Evolutionary conservation across 1,139 yeast genomes (phyloP).

Genomic region (Trichomonascaceae sp.): DNA sequence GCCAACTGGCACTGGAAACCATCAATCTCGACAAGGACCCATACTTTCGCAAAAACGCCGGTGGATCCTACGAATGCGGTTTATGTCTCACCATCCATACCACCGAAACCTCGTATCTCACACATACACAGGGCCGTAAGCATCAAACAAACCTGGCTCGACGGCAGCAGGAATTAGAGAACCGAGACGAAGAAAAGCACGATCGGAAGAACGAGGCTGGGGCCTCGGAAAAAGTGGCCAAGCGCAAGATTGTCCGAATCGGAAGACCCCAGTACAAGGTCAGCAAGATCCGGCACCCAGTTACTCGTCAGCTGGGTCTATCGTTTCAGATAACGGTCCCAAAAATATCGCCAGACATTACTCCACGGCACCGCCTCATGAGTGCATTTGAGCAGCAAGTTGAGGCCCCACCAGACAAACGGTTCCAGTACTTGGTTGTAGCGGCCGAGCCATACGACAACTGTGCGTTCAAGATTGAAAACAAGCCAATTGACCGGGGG

Average conservation of each 20-base stretch:
- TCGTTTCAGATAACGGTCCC: slow-evolving; percentile 46
- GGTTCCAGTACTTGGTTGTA: slow-evolving; percentile 53
- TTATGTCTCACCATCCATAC: slow-evolving; percentile 66
- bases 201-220: slow-evolving; percentile 14
- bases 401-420: slow-evolving; percentile 30
- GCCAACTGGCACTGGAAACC: slow-evolving; percentile 49
- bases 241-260: slow-evolving; percentile 48
- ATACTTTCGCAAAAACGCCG: slow-evolving; percentile 58
- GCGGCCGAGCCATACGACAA: slow-evolving; percentile 81
- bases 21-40: slow-evolving; percentile 61
- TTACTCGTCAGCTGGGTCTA: slow-evolving; percentile 45
- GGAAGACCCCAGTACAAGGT: slow-evolving; percentile 63
- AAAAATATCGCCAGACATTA: slow-evolving; percentile 31
- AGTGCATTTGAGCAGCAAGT: slow-evolving; percentile 54
- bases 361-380: slow-evolving; percentile 63
- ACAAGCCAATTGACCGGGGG: slow-evolving; percentile 39
- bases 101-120: slow-evolving; percentile 60
- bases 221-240: slow-evolving; percentile 9
- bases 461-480: slow-evolving; percentile 56
- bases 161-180: slow-evolving; percentile 31
- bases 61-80: slow-evolving; percentile 64
- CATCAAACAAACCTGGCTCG: slow-evolving; percentile 59
- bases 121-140: slow-evolving; percentile 69
- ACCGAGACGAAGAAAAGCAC: slow-evolving; percentile 15
- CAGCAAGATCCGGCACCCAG: slow-evolving; percentile 52